Conservation (phyloP, 345 rosid species). For the Lenwebbia sp. region DNA sequence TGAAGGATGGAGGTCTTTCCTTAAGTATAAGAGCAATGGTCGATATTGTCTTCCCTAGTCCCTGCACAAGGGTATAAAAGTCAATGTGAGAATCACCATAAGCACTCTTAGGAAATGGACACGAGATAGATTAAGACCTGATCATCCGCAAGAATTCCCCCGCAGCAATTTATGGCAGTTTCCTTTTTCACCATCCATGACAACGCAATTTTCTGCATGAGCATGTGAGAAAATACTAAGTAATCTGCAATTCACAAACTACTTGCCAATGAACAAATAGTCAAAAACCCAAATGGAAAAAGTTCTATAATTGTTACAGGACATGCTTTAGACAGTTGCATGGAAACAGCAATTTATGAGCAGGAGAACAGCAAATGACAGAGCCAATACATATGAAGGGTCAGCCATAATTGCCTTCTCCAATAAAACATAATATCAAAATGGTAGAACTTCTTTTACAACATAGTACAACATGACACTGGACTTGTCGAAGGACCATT, state of each 20-base stretch:
- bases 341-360: neutral
- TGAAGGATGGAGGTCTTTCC: conserved; percentile 52
- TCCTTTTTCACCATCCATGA: conserved; percentile 96
- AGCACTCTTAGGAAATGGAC: conserved; percentile 1
- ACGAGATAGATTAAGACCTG: conserved; percentile 38
- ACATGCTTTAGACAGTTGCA: neutral
- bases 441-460: neutral
- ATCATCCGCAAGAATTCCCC: conserved; percentile 99
- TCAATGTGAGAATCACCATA: neutral
- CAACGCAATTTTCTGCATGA: conserved; percentile 71
- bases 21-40: conserved; percentile 90
- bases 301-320: neutral
- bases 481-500: neutral
- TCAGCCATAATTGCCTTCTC: neutral
- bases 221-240: neutral
- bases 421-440: neutral
- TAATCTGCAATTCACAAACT: neutral
- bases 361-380: neutral
- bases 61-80: conserved; percentile 38
- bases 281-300: neutral
- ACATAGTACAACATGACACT: neutral
- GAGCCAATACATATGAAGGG: neutral
- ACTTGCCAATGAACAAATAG: neutral
- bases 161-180: conserved; percentile 56
- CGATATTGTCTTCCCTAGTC: conserved; percentile 89